Conservation (phyloP, 2,329 filamentous ascomycete genomes). For the Madurella mycetomatis region DNA sequence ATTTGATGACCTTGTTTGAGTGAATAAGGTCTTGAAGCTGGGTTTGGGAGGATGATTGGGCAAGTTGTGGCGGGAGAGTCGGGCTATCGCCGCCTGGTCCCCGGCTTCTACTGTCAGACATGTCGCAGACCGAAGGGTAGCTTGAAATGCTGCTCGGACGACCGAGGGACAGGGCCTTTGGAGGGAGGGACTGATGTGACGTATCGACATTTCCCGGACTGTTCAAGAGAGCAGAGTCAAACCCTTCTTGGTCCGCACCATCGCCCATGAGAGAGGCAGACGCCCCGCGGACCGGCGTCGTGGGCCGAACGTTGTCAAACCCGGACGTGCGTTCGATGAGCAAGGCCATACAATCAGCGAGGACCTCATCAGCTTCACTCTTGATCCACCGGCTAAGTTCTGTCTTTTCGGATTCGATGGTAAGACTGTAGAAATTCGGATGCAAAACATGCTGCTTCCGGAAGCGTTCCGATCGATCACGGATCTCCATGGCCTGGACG, state of each 20-base stretch:
- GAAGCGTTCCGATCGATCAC: conserved; percentile 70
- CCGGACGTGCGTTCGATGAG: conserved; percentile 33
- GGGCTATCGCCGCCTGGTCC: conserved; percentile 54
- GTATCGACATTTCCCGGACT: conserved; percentile 9
- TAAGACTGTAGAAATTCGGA: conserved; percentile 78
- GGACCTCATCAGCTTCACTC: conserved; percentile 73
- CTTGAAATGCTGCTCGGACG: conserved; percentile 36
- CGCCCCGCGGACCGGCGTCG: conserved; percentile 7
- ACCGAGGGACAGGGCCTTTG: conserved; percentile 7
- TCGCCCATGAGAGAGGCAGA: conserved; percentile 6
- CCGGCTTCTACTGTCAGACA: conserved; percentile 38
- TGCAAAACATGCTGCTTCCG: conserved; percentile 70
- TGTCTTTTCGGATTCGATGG: conserved; percentile 72
- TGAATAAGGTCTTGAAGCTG: conserved; percentile 58
- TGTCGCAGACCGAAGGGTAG: conserved; percentile 46
- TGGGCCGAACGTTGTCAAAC: conserved; percentile 2
- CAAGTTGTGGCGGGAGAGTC: conserved; percentile 51
- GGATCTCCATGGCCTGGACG: conserved; percentile 71
- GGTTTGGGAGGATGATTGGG: conserved; percentile 46
- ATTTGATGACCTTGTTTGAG: conserved; percentile 55
- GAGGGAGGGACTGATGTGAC: conserved; percentile 4
- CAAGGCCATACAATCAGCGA: conserved; percentile 73
- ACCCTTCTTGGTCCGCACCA: conserved; percentile 11
- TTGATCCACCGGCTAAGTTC: conserved; percentile 76
- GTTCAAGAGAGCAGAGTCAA: conserved; percentile 18